Base-by-base conservation (phyloP, 768 basidiomycete species). In the Suillus brevipes region DNA sequence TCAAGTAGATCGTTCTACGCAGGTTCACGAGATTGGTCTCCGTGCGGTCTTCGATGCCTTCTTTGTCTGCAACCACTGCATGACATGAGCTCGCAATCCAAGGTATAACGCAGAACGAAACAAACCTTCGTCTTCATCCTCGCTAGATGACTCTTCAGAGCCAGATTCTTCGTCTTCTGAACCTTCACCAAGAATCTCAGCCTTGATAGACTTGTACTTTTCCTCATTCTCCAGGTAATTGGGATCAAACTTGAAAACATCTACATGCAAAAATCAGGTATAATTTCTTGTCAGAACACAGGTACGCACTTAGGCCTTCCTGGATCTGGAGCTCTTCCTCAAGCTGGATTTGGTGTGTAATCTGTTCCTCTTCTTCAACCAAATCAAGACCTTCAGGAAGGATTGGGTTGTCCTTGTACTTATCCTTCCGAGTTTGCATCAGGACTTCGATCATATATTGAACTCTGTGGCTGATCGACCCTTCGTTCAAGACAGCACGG, bases 361-460 rank as follows among this genome's bases (percentile, higher is more conserved):
- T 95, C 72, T 98, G 95, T 70, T 99, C 97, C 18, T 99, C 97
- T 73, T 99, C 97, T 68, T 98, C 95, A 1, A 99, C 97, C 38
- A 99, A 79, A 74, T 99, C 97, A 73, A 99, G 76, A 0, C 97
- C 97, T 72, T 99, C 97, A 2, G 94, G 89, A 47, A 99, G 76
- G 68, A 95, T 88, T 20, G 96, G 96, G 75, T 99, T 99, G 74
- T 99, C 97, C 84, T 99, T 99, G 84, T 94, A 99, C 78, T 95
- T 96, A 82, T 99, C 97, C 81, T 97, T 98, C 70, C 97, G 85
- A 9, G 97, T 94, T 78, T 99, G 97, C 94, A 99, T 99, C 56
- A 99, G 83, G 4, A 99, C 97, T 79, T 99, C 97, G 70, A 99
- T 94, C 97, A 98, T 98, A 79, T 98, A 99, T 74, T 99, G 97